A percentile compares a stretch with the other conserved stretches of the same genome.
These are phyloP conservation scores for Ustilago curta DNA, from an alignment of 1,284 basidiomycete genomes.

Conservation along the genomic window DNA sequence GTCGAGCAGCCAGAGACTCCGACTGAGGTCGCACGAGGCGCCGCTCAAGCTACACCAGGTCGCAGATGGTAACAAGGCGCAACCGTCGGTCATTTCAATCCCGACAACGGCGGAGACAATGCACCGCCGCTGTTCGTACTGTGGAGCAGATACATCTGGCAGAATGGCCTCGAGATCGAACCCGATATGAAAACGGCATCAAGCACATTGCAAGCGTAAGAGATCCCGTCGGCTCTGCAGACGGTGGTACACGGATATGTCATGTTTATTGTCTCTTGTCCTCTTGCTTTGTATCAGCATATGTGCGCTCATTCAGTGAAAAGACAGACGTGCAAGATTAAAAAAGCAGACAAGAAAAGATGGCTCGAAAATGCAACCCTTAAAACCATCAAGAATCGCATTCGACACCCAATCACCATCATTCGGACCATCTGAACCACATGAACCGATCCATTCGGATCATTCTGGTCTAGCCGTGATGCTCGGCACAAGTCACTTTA, in stretches of 20 bases:
- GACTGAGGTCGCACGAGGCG: background rate
- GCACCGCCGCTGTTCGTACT: background rate
- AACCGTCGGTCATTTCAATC: background rate
- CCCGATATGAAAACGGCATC: too few species aligned
- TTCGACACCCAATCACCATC: background rate
- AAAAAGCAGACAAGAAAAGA: background rate
- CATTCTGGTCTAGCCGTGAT: too few species aligned
- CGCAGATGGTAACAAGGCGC: too few species aligned
- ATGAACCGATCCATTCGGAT: background rate
- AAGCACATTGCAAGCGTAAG: background rate
- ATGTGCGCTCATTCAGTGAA: background rate
- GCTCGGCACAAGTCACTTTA: too few species aligned
- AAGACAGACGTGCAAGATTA: background rate
- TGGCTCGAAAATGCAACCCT: background rate
- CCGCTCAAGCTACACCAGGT: background rate
- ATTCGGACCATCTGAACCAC: constrained; percentile 1
- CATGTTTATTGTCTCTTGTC: too few species aligned
- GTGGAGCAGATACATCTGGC: background rate
- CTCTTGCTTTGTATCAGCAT: background rate
- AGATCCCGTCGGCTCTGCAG: background rate
- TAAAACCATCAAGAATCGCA: background rate
- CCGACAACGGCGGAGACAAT: background rate
- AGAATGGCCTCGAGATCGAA: background rate
- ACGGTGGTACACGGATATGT: too few species aligned
- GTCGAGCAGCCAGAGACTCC: background rate